Base-by-base conservation (phyloP, 805 yeast genomes). In the Kuraishia hungarica region DNA sequence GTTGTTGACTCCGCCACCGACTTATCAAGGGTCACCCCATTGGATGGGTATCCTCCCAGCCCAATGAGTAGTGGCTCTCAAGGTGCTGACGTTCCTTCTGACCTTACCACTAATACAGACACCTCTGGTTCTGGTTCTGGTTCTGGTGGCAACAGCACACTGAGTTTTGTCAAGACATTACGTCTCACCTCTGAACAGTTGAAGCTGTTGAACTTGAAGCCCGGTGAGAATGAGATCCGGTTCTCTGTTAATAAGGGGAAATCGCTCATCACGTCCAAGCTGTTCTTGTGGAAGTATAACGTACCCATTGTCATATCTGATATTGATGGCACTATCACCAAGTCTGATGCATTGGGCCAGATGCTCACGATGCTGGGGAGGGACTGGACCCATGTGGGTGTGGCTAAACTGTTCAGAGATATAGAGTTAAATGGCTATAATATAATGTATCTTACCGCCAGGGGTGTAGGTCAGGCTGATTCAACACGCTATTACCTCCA, bases 301-400 rank as follows among this genome's bases (percentile, higher is more conserved):
- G 84, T 86, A 0, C 97, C 98, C 1, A 87, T 94, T 48, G 99
- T 94, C 6, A 93, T 94, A 24, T 89, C 97, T 8, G 99, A 94
- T 71, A 94, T 94, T 56, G 99, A 94, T 68, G 99, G 99, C 19
- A 94, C 99, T 1, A 94, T 94, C 60, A 94, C 99, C 19, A 92
- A 91, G 69, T 91, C 97, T 0, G 99, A 94, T 72, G 99, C 99
- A 0, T 74, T 94, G 63, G 99, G 99, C 2, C 99, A 94, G 70
- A 93, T 94, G 1, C 75, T 94, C 68, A 91, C 94, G 19, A 84
- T 93, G 83, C 75, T 94, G 43, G 99, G 99, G 3, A 81, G 90
- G 62, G 99, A 94, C 72, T 94, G 99, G 99, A 94, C 99, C 0
- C 99, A 94, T 67, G 81, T 84, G 1, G 99, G 99, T 35, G 99